A percentile compares a stretch with the other conserved stretches of the same genome.
These are phyloP conservation scores for Coemansia sp. DNA, from an alignment of 192 early-diverging fungal genomes.

Conservation along the genomic window DNA sequence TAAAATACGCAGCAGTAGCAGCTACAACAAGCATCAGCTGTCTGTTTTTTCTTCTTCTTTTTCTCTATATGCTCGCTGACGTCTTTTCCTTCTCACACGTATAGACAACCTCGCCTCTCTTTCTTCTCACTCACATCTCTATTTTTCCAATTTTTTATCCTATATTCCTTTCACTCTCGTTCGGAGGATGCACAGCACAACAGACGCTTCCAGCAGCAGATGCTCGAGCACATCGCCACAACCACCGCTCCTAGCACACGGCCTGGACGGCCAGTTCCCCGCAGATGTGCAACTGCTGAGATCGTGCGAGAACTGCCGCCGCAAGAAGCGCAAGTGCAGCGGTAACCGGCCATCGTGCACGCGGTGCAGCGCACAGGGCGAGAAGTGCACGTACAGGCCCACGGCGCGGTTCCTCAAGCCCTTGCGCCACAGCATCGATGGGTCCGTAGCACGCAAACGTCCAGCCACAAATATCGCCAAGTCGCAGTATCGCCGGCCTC, in stretches of 20 bases:
- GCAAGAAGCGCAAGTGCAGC: constrained; percentile 58
- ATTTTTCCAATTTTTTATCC: neutral
- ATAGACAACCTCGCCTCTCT: neutral
- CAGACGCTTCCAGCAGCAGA: constrained; percentile 1
- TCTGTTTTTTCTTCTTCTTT: constrained; percentile 8
- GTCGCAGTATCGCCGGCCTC: constrained; percentile 16
- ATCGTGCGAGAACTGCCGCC: constrained; percentile 56
- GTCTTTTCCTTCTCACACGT: constrained; percentile 7
- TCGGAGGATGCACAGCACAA: constrained; percentile 2
- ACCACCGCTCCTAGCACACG: neutral
- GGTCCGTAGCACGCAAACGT: constrained; percentile 4
- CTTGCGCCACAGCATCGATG: neutral
- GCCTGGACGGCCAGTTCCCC: neutral
- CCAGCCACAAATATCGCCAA: neutral
- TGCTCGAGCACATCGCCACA: neutral
- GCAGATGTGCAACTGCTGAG: constrained; percentile 34
- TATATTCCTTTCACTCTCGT: neutral
- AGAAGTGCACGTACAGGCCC: constrained; percentile 47
- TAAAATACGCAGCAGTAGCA: constrained; percentile 4
- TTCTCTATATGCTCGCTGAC: constrained; percentile 1
- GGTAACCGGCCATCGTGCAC: constrained; percentile 45
- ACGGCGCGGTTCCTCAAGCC: constrained; percentile 49
- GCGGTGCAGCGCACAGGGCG: constrained; percentile 41
- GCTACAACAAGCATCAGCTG: constrained; percentile 3
- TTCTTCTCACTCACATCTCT: neutral